Conservation (phyloP, 2,329 filamentous ascomycete genomes). For the Bretziella fagacearum region DNA sequence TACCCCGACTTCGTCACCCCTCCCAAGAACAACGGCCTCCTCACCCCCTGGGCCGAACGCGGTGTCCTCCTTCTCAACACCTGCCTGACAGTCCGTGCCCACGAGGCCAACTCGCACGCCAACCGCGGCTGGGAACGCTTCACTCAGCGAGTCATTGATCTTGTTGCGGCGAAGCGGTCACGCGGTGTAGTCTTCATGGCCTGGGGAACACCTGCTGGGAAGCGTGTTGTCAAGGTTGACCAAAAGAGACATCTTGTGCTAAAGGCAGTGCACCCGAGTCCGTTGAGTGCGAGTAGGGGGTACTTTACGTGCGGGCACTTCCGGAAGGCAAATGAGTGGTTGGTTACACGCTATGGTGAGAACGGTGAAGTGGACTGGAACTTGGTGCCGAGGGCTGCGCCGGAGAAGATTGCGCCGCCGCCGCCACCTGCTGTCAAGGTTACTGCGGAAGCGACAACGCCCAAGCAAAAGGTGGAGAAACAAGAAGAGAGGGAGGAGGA, state of each 20-base stretch:
- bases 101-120: constrained; percentile 72
- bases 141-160: constrained; percentile 80
- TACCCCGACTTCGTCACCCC: constrained; percentile 66
- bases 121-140: constrained; percentile 85
- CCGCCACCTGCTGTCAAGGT: constrained; percentile 15
- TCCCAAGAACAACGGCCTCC: constrained; percentile 59
- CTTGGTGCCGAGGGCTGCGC: constrained; percentile 21
- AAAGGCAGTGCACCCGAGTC: constrained; percentile 78
- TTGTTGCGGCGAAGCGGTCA: constrained; percentile 59
- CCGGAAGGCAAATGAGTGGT: constrained; percentile 68
- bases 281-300: constrained; percentile 66
- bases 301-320: constrained; percentile 79
- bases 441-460: constrained; percentile 3
- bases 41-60: constrained; percentile 86
- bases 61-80: constrained; percentile 91
- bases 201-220: constrained; percentile 75
- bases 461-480: constrained; percentile 3
- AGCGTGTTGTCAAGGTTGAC: constrained; percentile 60
- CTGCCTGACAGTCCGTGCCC: constrained; percentile 79
- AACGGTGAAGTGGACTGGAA: constrained; percentile 77
- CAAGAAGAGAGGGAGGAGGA: constrained; percentile 12
- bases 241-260: constrained; percentile 61
- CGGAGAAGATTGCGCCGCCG: constrained; percentile 19
- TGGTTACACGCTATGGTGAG: constrained; percentile 59
- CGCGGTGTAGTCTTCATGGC: constrained; percentile 85